Base-by-base conservation (phyloP, 257 asterid species). In the Ligustrum vulgare region DNA sequence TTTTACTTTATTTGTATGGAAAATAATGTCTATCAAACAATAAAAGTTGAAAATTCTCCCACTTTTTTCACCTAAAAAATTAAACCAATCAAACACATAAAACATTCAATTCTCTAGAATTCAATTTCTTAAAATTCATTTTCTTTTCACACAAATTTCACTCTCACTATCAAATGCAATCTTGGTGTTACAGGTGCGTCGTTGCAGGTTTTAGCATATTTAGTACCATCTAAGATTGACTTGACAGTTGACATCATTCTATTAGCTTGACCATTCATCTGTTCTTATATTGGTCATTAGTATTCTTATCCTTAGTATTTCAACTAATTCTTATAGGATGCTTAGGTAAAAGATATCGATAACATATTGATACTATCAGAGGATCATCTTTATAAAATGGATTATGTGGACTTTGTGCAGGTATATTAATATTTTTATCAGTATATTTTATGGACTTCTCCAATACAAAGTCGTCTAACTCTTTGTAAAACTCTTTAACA, bases 361-460 rank as follows among this genome's bases (percentile, higher is more conserved):
- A 83, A 92, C 83, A 81, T 94, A 77, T 33, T 94, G 82, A 92
- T 94, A 69, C 80, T 94, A 79, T 89, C 97, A 0, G 98, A 97
- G 41, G 97, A 94, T 83, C 98, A 94, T 75, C 94, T 94, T 23
- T 94, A 94, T 63, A 85, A 97, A 80, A 94, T 94, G 98, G 97
- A 90, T 77, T 94, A 94, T 76, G 89, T 90, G 97, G 98, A 93
- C 76, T 91, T 95, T 60, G 80, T 93, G 83, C 98, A 92, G 98
- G 98, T 89, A 78, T 69, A 65, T 81, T 78, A 22, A 49, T 75
- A 72, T 34, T n/a, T 67, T 58, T 20, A 3, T 31, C 22, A 13
- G 28, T 25, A 23, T 56, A 18, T 37, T 3, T 72, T 56, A 10
- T 6, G 22, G 56, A 37, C 41, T 20, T 69, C 47, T 18, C 10